Evolutionary conservation across 768 basidiomycete species (phyloP), one percentile per base, ranked within the genome.

Genomic region (Floccularia luteovirens): DNA sequence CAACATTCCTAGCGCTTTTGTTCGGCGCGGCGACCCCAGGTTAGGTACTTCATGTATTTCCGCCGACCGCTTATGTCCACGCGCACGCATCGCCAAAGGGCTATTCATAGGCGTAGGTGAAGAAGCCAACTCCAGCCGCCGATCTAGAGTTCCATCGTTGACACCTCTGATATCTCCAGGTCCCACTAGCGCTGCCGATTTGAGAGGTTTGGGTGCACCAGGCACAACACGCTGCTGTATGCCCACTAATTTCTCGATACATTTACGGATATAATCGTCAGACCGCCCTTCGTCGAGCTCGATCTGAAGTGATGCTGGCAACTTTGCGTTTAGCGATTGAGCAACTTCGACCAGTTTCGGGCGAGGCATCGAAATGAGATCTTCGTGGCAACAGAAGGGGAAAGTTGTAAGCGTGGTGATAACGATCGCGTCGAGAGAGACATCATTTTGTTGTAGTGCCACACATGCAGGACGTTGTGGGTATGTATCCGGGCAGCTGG

Each of bases 361-460:
- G 30, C 72, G 74, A 3, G 70, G 49, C 83, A 87, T 84, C 1
- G 72, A 67, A 39, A 83, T 50, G 30, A 85, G 67, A 47, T 87
- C 82, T 43, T 82, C 79, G 52, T 87, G 81, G 56, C 80, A 83
- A 58, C 79, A 81, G 59, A 85, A 87, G 0, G 82, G 82, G 7
- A 72, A 61, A 17, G 55, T 57, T 30, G 69, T 61, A 10, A 86
- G 64, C 4, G 81, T 67, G 0, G 78, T 83, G 54, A 85, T 74
- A 27, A 84, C 65, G 30, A 85, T 61, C 5, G 73, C 75, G 37
- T 71, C 69, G 2, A 70, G 58, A 12, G 56, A 51, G 21, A 72
- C 69, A 42, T 79, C 74, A 42, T 75, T 74, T 41, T 75, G 75
- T 51, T 83, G 79, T 10, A 86, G 59, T 1, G 81, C 77, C 28